phyloP scores from a whole-genome alignment of 139 green algal genomes.

The Micractinium sp. region DNA sequence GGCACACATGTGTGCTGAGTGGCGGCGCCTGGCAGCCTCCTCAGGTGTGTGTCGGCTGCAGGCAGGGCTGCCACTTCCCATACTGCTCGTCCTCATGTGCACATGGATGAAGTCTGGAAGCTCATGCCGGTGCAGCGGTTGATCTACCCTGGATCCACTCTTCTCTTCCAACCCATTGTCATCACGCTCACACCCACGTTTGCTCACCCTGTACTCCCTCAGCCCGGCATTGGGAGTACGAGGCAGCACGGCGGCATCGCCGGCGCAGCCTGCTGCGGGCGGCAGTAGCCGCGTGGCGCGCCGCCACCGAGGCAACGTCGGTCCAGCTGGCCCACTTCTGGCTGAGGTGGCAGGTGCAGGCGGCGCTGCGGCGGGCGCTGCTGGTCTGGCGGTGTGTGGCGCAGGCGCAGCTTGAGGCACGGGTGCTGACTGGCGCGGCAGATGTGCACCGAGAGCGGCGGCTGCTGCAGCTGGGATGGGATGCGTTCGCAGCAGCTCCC shows the following conservation, averaged over 20 bases:
- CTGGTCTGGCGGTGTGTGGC: constrained; percentile 2
- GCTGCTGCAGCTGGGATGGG: not conserved
- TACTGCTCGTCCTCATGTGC: not conserved
- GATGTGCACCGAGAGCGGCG: constrained; percentile 6
- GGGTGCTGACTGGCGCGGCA: not conserved
- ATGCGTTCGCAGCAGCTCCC: not conserved
- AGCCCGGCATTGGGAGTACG: constrained; percentile 21
- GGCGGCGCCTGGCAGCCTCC: constrained; percentile 16
- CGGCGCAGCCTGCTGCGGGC: not conserved
- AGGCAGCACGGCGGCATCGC: not conserved
- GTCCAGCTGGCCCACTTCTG: constrained; percentile 20
- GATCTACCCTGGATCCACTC: not conserved
- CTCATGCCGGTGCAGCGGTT: no score
- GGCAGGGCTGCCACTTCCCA: not conserved
- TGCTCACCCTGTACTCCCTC: not conserved
- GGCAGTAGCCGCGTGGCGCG: not conserved
- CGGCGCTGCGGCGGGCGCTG: constrained; percentile 7
- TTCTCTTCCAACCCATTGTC: not conserved
- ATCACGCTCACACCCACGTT: not conserved
- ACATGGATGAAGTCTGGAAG: no score
- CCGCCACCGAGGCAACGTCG: constrained; percentile 7
- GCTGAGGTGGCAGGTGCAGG: constrained; percentile 31
- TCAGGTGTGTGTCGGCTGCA: constrained; percentile 10
- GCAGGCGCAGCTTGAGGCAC: not conserved
- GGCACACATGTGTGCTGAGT: not conserved